These are phyloP conservation scores for Claviceps sp. DNA, from an alignment of 2,329 filamentous ascomycete species.

Conservation along the genomic window DNA sequence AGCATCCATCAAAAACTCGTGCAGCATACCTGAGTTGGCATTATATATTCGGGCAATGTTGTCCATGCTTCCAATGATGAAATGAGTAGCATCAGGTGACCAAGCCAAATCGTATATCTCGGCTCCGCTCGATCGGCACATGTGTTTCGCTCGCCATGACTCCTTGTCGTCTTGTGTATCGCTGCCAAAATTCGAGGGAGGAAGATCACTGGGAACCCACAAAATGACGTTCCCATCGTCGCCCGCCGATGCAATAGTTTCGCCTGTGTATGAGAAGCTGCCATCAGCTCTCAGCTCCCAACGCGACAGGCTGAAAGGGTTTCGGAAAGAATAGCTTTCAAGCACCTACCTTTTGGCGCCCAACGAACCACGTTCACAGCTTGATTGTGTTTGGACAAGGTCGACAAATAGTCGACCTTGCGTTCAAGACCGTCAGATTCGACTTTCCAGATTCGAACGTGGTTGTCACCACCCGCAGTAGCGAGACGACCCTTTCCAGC, in stretches of 20 bases:
- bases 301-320: background rate
- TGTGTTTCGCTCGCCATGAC: conserved; percentile 91
- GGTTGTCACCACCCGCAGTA: conserved; percentile 90
- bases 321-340: background rate
- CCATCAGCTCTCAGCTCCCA: conserved; percentile 1
- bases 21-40: conserved; percentile 61
- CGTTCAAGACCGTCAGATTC: conserved; percentile 74
- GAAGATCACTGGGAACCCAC: conserved; percentile 79
- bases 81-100: conserved; percentile 93
- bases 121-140: conserved; percentile 88
- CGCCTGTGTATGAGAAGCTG: conserved; percentile 42
- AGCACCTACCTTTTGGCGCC: conserved; percentile 67
- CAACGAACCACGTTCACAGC: conserved; percentile 97
- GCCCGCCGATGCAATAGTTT: conserved; percentile 85
- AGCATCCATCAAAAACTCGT: background rate
- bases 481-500: conserved; percentile 82
- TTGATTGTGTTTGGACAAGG: conserved; percentile 85
- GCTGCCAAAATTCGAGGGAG: conserved; percentile 59
- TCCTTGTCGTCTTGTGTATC: conserved; percentile 88
- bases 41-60: conserved; percentile 97
- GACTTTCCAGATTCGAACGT: conserved; percentile 90
- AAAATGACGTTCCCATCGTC: conserved; percentile 95
- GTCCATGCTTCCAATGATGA: conserved; percentile 99
- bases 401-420: conserved; percentile 83
- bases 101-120: conserved; percentile 98